phyloP scores from a whole-genome alignment of 176 grass and related monocot species.

The Aechmea fasciata region DNA sequence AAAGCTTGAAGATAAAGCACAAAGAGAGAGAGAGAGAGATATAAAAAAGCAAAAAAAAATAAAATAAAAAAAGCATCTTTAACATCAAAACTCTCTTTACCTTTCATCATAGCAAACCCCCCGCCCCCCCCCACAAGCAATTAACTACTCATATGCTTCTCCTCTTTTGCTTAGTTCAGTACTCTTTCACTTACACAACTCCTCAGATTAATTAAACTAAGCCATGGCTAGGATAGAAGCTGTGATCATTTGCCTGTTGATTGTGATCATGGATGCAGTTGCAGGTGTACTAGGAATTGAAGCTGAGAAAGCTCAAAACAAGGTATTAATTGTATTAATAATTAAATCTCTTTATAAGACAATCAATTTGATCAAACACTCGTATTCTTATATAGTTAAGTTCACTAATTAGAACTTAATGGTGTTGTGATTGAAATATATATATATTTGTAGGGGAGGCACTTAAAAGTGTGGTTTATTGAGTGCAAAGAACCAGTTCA shows the following conservation, averaged over 20 bases:
- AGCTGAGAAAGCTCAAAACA: conserved; percentile 64
- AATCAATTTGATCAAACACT: neutral
- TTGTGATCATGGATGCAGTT: conserved; percentile 50
- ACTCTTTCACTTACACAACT: neutral
- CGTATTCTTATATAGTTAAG: neutral
- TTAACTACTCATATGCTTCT: conserved; percentile 4
- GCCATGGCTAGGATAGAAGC: conserved; percentile 61
- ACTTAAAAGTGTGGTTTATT: conserved; percentile 47
- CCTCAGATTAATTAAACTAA: neutral
- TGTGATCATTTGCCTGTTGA: conserved; percentile 54
- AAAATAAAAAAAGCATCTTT: conserved; percentile 19
- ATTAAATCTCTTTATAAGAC: neutral
- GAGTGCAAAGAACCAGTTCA: conserved; percentile 81
- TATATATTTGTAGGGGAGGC: conserved; percentile 31
- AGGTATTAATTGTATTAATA: conserved; percentile 29
- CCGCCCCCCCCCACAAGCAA: too few relatives aligned
- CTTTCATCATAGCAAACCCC: conserved; percentile 1
- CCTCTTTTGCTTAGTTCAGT: conserved; percentile 7
- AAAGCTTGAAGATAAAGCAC: conserved; percentile 23
- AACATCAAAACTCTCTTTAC: conserved; percentile 2
- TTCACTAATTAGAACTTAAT: neutral
- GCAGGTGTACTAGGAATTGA: conserved; percentile 69
- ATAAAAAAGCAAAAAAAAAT: neutral
- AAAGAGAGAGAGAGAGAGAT: conserved; percentile 15
- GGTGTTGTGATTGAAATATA: neutral